Evolutionary conservation across 2,329 filamentous ascomycete genomes (phyloP), one percentile per base, ranked within the genome.

Genomic region (Coniochaeta sp.): DNA sequence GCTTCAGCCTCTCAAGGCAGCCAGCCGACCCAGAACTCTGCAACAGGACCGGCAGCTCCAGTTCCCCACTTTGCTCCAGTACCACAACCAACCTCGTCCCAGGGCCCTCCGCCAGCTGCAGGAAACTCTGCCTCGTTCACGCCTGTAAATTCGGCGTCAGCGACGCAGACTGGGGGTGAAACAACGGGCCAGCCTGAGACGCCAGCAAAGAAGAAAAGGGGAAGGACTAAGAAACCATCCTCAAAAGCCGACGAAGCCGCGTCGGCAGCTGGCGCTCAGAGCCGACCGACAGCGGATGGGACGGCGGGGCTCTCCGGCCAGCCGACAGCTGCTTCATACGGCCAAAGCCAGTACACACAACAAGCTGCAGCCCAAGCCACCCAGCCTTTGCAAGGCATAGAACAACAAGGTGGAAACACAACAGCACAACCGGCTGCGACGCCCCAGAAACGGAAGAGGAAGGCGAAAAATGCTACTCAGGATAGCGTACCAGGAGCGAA

Each of bases 141-240:
- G 12, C 50, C 28, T 9, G 16, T 47, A 3, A 31, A 24, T 45
- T 45, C 27, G 49, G 38, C 22, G 56, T 57, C 51, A 57, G 57
- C 53, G 47, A 60, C 50, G 51, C 56, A 47, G 53, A 55, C 9
- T 40, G 45, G n/a, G 12, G n/a, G 13, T 8, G 45, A 28, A 31
- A 18, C n/a, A 2, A 22, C 45, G 45, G n/a, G 57, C 3, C 28
- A 24, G 4, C 32, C 54, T 12, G 53, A 51, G 16, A 51, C 8
- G 14, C 10, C 55, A 3, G 14, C 55, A 12, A 57, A 58, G 35
- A 60, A 59, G 51, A 55, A 53, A 67, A 70, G 8, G 66, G 22
- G 53, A 2, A 54, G 73, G 33, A 70, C 76, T 1, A 78, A 73
- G 52, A 70, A 54, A 74, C 71, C 50, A 70, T 71, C 27, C 51